Evolutionary conservation across 2,329 filamentous ascomycete species (phyloP).

Genomic region (Botrytis fabae): DNA sequence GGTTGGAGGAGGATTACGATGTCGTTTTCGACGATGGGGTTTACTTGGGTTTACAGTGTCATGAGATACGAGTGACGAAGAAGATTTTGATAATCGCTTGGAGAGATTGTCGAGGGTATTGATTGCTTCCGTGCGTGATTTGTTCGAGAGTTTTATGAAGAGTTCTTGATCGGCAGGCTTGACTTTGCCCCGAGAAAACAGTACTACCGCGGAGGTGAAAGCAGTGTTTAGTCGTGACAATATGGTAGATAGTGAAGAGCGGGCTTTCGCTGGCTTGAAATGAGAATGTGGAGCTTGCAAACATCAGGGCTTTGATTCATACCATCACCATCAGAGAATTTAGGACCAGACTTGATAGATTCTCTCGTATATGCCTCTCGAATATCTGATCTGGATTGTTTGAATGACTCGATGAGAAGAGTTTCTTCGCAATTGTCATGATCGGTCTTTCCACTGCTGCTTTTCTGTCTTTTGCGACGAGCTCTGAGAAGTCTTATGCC

Average conservation of each 20-base stretch:
- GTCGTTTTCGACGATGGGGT: neutral
- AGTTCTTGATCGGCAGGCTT: slow-evolving; percentile 49
- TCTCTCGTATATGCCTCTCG: slow-evolving; percentile 47
- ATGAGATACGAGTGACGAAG: slow-evolving; percentile 21
- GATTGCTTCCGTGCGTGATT: slow-evolving; percentile 51
- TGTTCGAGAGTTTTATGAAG: slow-evolving; percentile 49
- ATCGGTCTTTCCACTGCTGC: neutral
- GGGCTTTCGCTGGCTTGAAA: slow-evolving; percentile 34
- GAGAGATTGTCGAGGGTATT: slow-evolving; percentile 52
- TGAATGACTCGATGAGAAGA: slow-evolving; percentile 43
- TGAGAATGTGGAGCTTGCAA: slow-evolving; percentile 9
- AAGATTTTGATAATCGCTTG: slow-evolving; percentile 38
- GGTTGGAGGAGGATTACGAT: neutral
- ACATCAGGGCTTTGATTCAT: slow-evolving; percentile 32
- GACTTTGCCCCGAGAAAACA: slow-evolving; percentile 41
- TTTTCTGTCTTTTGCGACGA: slow-evolving; percentile 39
- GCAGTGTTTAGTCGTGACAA: slow-evolving; percentile 47
- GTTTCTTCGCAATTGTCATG: slow-evolving; percentile 31
- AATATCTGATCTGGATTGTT: slow-evolving; percentile 41
- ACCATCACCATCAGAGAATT: slow-evolving; percentile 52
- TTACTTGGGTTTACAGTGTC: neutral
- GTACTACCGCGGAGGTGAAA: slow-evolving; percentile 45
- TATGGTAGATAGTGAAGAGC: slow-evolving; percentile 40
- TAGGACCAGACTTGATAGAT: slow-evolving; percentile 45
- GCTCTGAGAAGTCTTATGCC: slow-evolving; percentile 43